Evolutionary conservation across 768 basidiomycete species (phyloP).

Genomic region (Candolleomyces eurysporus): DNA sequence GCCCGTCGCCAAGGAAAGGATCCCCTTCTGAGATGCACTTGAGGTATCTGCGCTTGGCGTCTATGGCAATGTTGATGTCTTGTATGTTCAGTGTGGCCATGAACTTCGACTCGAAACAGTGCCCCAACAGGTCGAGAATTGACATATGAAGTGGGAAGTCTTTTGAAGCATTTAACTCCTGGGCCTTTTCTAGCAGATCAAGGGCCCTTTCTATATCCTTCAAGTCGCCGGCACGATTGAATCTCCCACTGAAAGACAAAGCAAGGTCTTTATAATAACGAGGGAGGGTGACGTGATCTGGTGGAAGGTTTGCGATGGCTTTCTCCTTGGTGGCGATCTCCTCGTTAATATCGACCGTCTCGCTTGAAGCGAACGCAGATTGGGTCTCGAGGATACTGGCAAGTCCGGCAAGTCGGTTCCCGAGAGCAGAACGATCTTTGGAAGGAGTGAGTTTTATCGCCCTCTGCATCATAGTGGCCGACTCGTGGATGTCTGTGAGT

Average conservation of each 20-base stretch:
- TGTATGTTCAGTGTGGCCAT: neutral
- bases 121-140: neutral
- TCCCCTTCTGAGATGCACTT: neutral
- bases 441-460: neutral
- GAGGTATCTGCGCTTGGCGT: neutral
- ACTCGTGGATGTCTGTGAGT: neutral
- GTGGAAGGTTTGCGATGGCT: neutral
- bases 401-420: neutral
- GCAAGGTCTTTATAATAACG: neutral
- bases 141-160: neutral
- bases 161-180: too few relatives aligned
- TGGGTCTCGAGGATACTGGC: neutral
- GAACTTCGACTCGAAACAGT: neutral
- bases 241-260: neutral
- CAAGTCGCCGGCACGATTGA: neutral
- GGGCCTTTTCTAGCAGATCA: too few relatives aligned
- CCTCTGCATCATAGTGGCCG: neutral
- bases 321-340: neutral
- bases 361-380: neutral
- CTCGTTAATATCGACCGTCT: neutral
- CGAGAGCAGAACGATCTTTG: neutral
- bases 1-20: neutral
- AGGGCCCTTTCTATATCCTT: too few relatives aligned
- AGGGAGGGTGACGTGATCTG: neutral
- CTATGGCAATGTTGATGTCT: neutral